Evolutionary conservation across 2,329 filamentous ascomycete species (phyloP), one percentile per base, ranked within the genome.

Genomic region (Apiospora koreana): DNA sequence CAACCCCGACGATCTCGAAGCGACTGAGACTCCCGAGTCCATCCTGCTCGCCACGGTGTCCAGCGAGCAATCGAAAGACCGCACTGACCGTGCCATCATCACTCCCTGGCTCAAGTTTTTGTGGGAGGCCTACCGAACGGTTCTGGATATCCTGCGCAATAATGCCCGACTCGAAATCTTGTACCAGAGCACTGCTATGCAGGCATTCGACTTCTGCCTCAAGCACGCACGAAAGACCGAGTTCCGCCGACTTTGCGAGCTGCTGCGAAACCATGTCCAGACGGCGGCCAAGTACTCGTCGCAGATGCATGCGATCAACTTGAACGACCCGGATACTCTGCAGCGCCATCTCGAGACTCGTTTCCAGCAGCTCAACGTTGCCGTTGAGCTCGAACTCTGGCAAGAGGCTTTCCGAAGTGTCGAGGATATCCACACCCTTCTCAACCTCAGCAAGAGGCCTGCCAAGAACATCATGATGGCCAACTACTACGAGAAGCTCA

Each of bases 381-480:
- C 96, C 64, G 96, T 98, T 71, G 96, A 99, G 85, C 88, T 99
- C 70, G 96, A 99, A 84, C 86, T 99, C 62, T 99, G 96, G 96
- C 96, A 99, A 84, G 96, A 99, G 86, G 96, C 96, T 74, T 99
- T 99, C 92, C 93, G 96, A 82, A 98, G 94, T 79, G 95, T 99
- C 67, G 96, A 99, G 85, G 96, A 99, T 81, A 98, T 98, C 76
- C 96, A 99, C 86, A 98, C 95, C 68, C 90, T 99, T 69, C 91
- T 99, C 76, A 98, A 92, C 86, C 89, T 98, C 76, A 98, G 95
- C 92, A 98, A 98, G 89, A 93, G 96, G 69, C 95, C 95, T 48
- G 92, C 96, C 69, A 98, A 98, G 92, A 98, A 98, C 81, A 88
- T 98, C 80, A 98, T 99, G 96, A 99, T 99, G 96, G 96, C 96